These are phyloP conservation scores for Russula brevipes DNA, from an alignment of 768 basidiomycete species.

Conservation along the genomic window DNA sequence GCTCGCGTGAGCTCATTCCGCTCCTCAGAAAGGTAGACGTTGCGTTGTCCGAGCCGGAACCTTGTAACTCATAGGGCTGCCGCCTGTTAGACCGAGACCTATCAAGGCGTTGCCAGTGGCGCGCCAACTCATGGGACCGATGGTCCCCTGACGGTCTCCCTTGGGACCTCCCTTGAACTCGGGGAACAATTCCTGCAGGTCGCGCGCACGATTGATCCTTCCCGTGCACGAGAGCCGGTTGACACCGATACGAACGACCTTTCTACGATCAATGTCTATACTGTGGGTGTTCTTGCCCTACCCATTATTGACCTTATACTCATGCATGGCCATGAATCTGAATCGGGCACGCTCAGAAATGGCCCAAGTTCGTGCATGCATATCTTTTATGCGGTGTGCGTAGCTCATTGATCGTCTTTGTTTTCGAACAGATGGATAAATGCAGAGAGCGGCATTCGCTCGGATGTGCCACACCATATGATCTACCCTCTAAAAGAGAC, in stretches of 20 bases:
- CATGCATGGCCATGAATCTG: background rate
- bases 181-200: slow-evolving; percentile 31
- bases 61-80: no score
- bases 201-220: slow-evolving; percentile 26
- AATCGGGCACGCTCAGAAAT: slow-evolving; percentile 36
- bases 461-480: slow-evolving; percentile 46
- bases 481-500: slow-evolving; percentile 33
- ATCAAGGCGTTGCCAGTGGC: slow-evolving; percentile 29
- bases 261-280: slow-evolving; percentile 28
- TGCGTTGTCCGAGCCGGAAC: background rate
- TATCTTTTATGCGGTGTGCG: background rate
- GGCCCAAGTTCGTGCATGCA: slow-evolving; percentile 43
- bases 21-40: slow-evolving; percentile 48
- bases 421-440: slow-evolving; percentile 48
- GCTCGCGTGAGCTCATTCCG: slow-evolving; percentile 51
- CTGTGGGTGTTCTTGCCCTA: slow-evolving; percentile 21
- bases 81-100: slow-evolving; percentile 36
- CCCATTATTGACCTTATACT: no score
- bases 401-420: background rate
- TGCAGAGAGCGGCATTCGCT: slow-evolving; percentile 46
- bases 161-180: slow-evolving; percentile 26
- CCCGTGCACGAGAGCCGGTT: slow-evolving; percentile 21
- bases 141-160: slow-evolving; percentile 41
- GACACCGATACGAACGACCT: slow-evolving; percentile 27
- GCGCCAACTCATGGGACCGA: slow-evolving; percentile 41